Evolutionary conservation across 1,284 basidiomycete genomes (phyloP), one percentile per base, ranked within the genome.

Genomic region (Apiotrichum montevideense): DNA sequence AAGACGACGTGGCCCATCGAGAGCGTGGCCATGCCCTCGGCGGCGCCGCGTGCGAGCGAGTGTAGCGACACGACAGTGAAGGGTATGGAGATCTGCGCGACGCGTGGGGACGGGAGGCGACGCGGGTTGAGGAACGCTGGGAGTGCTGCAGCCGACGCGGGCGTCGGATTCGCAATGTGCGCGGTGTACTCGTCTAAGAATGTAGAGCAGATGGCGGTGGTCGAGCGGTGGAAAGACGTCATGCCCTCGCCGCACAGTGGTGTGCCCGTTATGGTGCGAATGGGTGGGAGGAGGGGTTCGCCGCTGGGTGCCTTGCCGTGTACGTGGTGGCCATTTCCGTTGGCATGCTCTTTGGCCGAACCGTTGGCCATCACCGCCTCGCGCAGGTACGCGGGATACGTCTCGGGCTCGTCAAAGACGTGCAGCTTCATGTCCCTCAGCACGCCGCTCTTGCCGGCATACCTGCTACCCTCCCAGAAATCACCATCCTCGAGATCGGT

Each of bases 1-100:
- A 90, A 83, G 61, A 88, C 88, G 37, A 85, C 81, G 64, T 83
- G 82, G 62, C 90, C 90, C 15, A 87, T 87, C 5, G 87, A 88
- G 48, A 91, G 77, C 21, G 87, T 90, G 55, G 89, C 90, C 85
- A 87, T 86, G 1, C 86, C 84, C 35, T 83, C 78, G 42, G 74
- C 76, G 0, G 86, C 84, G 32, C 88, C 89, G 71, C 63, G 56
- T 3, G 82, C 82, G 9, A 85, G 77, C 76, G 88, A 77, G 62
- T 85, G 86, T 54, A 83, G 80, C 8, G 65, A 63, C 29, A 74
- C 72, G 40, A 74, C 66, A 0, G 69, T 66, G 57, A 73, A 72
- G 9, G 72, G 71, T 6, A 64, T 54, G 1, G 65, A 61, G 51
- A 72, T 63, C 33, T 66, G 64, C 8, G 70, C 72, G 41, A 73